These are phyloP conservation scores for Rhizomucor pusillus DNA, from an alignment of 371 early-diverging fungal species.

Conservation along the genomic window DNA sequence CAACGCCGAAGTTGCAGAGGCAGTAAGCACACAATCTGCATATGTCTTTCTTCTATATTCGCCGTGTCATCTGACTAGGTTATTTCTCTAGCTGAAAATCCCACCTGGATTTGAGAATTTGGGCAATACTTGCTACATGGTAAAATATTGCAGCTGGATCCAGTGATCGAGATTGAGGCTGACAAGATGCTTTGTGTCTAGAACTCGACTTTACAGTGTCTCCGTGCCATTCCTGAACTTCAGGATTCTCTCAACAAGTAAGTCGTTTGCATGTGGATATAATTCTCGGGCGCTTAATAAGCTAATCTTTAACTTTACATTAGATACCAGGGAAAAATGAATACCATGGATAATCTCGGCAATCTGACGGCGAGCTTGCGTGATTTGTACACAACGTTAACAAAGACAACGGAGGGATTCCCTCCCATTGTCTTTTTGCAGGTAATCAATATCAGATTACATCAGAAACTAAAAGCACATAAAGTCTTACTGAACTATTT, in stretches of 20 bases:
- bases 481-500: no score
- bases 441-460: no score
- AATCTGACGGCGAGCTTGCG: constrained; percentile 73
- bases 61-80: neutral
- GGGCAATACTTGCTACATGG: constrained; percentile 99
- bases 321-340: constrained; percentile 32
- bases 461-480: no score
- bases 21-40: constrained; percentile 49
- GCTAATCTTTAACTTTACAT: neutral
- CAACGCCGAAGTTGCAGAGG: constrained; percentile 80
- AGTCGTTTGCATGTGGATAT: constrained; percentile 2
- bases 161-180: neutral
- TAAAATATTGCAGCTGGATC: constrained; percentile 15
- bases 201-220: constrained; percentile 96
- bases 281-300: neutral
- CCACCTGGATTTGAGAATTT: constrained; percentile 90
- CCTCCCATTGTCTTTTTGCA: constrained; percentile 82
- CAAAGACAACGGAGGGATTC: constrained; percentile 68
- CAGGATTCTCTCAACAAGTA: constrained; percentile 58
- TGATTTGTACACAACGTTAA: constrained; percentile 69
- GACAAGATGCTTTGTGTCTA: constrained; percentile 11
- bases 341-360: constrained; percentile 43
- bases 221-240: constrained; percentile 88
- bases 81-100: constrained; percentile 59
- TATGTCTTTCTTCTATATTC: neutral